Evolutionary conservation across 352 stramenopile species (phyloP).

Genomic region (Globisporangium carolinianum): DNA sequence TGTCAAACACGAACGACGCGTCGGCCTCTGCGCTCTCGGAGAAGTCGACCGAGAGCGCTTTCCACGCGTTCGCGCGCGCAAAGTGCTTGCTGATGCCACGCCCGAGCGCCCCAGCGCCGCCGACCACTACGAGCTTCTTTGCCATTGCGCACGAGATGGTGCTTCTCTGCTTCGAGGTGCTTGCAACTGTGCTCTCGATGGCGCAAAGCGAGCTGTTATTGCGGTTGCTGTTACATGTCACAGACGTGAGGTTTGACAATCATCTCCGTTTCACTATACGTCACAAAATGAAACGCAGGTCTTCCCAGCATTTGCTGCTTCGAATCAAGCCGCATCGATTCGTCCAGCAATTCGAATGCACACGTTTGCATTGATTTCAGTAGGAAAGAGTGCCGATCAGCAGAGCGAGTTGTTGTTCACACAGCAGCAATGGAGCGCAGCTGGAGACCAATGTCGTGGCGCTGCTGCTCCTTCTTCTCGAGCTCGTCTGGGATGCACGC

Average conservation of each 20-base stretch:
- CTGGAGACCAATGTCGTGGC: slow-evolving; percentile 47
- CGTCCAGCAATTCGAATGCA: background rate
- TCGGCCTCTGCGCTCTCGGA: slow-evolving; percentile 44
- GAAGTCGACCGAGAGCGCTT: slow-evolving; percentile 69
- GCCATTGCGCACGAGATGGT: slow-evolving; percentile 10
- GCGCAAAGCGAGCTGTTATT: background rate
- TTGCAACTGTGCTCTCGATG: background rate
- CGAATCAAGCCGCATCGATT: background rate
- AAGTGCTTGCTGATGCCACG: slow-evolving; percentile 63
- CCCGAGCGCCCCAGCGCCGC: slow-evolving; percentile 65
- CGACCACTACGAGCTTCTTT: slow-evolving; percentile 73
- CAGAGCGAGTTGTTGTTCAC: background rate
- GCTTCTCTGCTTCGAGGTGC: background rate
- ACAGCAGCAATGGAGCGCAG: slow-evolving; percentile 21
- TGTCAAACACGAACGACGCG: slow-evolving; percentile 40
- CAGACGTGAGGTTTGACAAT: background rate
- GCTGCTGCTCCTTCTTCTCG: slow-evolving; percentile 51
- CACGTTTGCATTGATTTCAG: background rate
- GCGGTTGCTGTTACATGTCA: background rate
- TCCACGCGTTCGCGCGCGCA: slow-evolving; percentile 43
- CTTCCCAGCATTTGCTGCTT: background rate
- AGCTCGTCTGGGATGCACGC: slow-evolving; percentile 35
- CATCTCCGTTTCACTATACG: background rate
- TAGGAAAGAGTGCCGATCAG: background rate
- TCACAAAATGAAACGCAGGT: background rate